Conservation (phyloP, 371 early-diverging fungal species). For the Lichtheimia ornata region DNA sequence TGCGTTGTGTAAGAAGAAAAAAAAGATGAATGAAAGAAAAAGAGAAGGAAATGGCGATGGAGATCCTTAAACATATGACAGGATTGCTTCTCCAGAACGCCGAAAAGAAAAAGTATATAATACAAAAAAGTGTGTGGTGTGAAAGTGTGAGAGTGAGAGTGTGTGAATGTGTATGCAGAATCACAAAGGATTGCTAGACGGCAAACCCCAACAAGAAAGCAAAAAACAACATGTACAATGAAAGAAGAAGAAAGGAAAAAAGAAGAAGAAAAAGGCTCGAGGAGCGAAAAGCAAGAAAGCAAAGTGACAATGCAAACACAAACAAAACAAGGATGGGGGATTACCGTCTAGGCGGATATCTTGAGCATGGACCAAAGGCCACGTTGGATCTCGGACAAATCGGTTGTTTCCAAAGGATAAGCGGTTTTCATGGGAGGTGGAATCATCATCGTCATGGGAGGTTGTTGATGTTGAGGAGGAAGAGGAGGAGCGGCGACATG, state of each 20-base stretch:
- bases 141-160: not conserved
- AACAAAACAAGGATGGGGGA: not conserved
- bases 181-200: slow-evolving; percentile 1
- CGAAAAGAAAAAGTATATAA: slow-evolving; percentile 5
- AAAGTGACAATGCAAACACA: not conserved
- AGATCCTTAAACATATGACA: slow-evolving; percentile 16
- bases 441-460: slow-evolving; percentile 14
- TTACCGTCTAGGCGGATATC: slow-evolving; percentile 32
- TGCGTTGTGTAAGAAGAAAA: not conserved
- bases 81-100: not conserved
- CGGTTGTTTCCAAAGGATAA: slow-evolving; percentile 10
- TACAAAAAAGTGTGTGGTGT: slow-evolving; percentile 1
- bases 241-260: slow-evolving; percentile 4
- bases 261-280: slow-evolving; percentile 3
- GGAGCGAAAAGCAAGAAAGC: not conserved
- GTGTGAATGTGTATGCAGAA: not conserved
- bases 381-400: slow-evolving; percentile 50
- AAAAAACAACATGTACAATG: slow-evolving; percentile 3
- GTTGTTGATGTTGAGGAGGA: slow-evolving; percentile 31
- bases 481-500: slow-evolving; percentile 37
- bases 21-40: slow-evolving; percentile 1
- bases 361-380: slow-evolving; percentile 51
- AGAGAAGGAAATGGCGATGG: slow-evolving; percentile 2
- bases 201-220: slow-evolving; percentile 7
- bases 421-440: slow-evolving; percentile 7